Evolutionary conservation across 1,284 basidiomycete species (phyloP).

Genomic region (Leccinum fallax): DNA sequence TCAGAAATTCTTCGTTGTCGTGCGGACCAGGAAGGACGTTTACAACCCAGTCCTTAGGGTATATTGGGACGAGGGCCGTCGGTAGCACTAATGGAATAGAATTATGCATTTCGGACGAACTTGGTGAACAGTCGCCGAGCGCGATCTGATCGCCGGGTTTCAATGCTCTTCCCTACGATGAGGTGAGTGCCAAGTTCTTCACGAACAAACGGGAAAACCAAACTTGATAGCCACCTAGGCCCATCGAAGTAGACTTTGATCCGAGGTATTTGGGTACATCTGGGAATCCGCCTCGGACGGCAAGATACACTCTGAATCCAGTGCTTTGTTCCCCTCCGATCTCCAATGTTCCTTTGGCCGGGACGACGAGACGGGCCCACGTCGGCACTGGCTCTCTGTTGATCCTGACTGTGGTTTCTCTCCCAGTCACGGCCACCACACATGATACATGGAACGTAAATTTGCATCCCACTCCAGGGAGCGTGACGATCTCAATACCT

Average conservation of each 20-base stretch:
- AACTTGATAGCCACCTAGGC: constrained; percentile 59
- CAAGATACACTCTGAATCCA: constrained; percentile 61
- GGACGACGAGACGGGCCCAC: constrained; percentile 55
- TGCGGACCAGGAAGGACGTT: constrained; percentile 65
- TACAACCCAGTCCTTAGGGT: constrained; percentile 54
- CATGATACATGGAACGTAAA: constrained; percentile 51
- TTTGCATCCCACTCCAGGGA: constrained; percentile 41
- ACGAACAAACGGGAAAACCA: not conserved
- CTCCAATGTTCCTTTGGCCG: constrained; percentile 45
- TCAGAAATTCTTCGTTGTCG: constrained; percentile 60
- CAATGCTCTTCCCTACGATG: constrained; percentile 53
- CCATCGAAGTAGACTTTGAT: constrained; percentile 64
- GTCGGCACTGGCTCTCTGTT: constrained; percentile 43
- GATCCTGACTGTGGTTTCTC: constrained; percentile 45
- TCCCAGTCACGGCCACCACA: constrained; percentile 62
- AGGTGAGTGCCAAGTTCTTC: not conserved
- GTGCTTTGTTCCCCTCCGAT: constrained; percentile 32
- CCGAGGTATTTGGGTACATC: constrained; percentile 58
- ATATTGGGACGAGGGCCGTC: constrained; percentile 42
- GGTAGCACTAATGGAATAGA: constrained; percentile 16
- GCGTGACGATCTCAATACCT: constrained; percentile 56
- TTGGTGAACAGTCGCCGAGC: constrained; percentile 38
- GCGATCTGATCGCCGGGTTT: constrained; percentile 47
- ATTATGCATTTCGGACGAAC: constrained; percentile 14
- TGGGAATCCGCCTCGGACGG: constrained; percentile 64